Base-by-base conservation (phyloP, 2,329 filamentous ascomycete species). In the Tricladium varicosporioides region DNA sequence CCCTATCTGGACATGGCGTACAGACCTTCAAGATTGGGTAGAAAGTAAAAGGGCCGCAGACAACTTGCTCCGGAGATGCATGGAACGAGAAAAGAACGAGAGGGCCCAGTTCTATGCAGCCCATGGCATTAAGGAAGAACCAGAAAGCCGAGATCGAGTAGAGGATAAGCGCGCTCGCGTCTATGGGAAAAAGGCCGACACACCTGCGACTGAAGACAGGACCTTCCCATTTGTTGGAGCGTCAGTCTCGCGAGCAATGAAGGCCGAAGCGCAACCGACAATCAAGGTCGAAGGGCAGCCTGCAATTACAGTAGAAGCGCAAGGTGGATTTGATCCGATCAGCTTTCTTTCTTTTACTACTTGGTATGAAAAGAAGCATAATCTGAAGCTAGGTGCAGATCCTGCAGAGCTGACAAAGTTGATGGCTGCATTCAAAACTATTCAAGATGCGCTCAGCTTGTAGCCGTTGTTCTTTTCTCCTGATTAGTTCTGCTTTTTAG, bases 361-460 rank as follows among this genome's bases (percentile, higher is more conserved):
- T 60, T 60, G 36, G 46, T 60, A 60, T 60, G 27, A 60, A 57
- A 60, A 60, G 54, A 60, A 60, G 51, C 36, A 60, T 60, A 60
- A 60, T 60, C 1, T 60, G 45, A 60, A 60, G 54, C 47, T 60
- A 57, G 56, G 40, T 51, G 48, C 49, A 60, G 56, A 60, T 56
- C 54, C 36, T 60, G 22, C 22, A 60, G 46, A 60, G 54, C 47
- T 58, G 33, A 60, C 48, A 60, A 60, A 60, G 58, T 57, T 60
- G 18, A 57, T 60, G 31, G 54, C 54, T 60, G 33, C 51, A 16
- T 60, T 60, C 18, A 60, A 60, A 60, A 60, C 42, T 33, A 54
- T 60, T 57, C 32, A 60, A 60, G 48, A 60, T 27, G 48, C 58
- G 44, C 51, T 60, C 22, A 60, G 51, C 48, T 18, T 60, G 16